Conservation (phyloP, 2,329 filamentous ascomycete species). For the Aspergillus pseudotamarii region DNA sequence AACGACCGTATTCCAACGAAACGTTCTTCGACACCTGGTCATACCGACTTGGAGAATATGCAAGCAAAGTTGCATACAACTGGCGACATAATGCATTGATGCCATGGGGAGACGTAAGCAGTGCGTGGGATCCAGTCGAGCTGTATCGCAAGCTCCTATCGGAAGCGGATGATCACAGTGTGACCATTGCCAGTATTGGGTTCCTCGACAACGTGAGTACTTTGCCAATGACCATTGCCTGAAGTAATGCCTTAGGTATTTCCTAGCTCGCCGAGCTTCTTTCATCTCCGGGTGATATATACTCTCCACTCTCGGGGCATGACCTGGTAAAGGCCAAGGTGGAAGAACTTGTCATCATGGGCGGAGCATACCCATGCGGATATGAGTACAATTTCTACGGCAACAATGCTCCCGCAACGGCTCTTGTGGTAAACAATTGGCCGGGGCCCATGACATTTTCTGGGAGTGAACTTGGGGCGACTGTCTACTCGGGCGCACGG, state of each 20-base stretch:
- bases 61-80: conserved; percentile 11
- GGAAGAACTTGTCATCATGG: conserved; percentile 12
- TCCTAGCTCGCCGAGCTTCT: conserved; percentile 4
- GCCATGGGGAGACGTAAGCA: neutral
- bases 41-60: conserved; percentile 5
- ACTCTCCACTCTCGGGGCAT: conserved; percentile 5
- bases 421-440: conserved; percentile 9
- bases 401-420: neutral
- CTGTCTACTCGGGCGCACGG: conserved; percentile 8
- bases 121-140: conserved; percentile 4
- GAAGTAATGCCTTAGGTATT: neutral
- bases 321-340: conserved; percentile 9
- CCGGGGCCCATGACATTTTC: conserved; percentile 7
- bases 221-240: neutral
- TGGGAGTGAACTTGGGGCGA: conserved; percentile 6
- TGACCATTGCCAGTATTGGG: conserved; percentile 14
- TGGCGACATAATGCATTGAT: conserved; percentile 1
- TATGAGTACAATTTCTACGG: conserved; percentile 11
- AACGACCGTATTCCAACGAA: neutral
- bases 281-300: neutral
- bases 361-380: conserved; percentile 11
- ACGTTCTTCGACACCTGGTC: conserved; percentile 9
- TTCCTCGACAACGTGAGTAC: conserved; percentile 13
- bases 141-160: conserved; percentile 7
- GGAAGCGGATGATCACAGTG: neutral